Evolutionary conservation across 345 rosid species (phyloP).

Genomic region (Salix exigua): DNA sequence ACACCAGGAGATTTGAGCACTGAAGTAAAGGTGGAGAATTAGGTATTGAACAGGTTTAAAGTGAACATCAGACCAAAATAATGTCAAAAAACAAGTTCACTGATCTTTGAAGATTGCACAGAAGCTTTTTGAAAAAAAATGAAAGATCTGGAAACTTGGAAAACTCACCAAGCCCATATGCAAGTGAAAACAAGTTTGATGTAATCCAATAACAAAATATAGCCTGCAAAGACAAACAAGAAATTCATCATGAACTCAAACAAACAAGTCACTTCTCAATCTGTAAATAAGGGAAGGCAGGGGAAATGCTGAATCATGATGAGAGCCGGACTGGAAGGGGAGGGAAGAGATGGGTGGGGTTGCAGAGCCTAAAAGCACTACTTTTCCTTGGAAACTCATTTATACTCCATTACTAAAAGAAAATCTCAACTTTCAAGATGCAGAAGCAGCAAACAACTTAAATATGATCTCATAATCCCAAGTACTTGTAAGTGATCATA

Average conservation of each 20-base stretch:
- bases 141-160: not conserved
- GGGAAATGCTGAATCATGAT: not conserved
- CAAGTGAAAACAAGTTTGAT: slow-evolving; percentile 71
- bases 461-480: not conserved
- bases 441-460: not conserved
- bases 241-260: not conserved
- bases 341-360: not conserved
- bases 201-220: slow-evolving; percentile 89
- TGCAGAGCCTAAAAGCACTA: not conserved
- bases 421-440: not conserved
- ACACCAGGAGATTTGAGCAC: slow-evolving; percentile 64
- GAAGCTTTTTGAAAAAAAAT: not conserved
- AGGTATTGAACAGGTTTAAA: not conserved
- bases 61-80: not conserved
- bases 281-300: not conserved
- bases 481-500: not conserved
- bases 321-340: not conserved
- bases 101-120: not conserved
- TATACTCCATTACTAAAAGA: not conserved
- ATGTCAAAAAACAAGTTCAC: not conserved
- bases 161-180: slow-evolving; percentile 67
- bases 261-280: not conserved
- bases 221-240: slow-evolving; percentile 51
- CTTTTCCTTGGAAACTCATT: not conserved
- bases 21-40: slow-evolving; percentile 18